phyloP scores from a whole-genome alignment of 768 basidiomycete species.

The Mycena galericulata region DNA sequence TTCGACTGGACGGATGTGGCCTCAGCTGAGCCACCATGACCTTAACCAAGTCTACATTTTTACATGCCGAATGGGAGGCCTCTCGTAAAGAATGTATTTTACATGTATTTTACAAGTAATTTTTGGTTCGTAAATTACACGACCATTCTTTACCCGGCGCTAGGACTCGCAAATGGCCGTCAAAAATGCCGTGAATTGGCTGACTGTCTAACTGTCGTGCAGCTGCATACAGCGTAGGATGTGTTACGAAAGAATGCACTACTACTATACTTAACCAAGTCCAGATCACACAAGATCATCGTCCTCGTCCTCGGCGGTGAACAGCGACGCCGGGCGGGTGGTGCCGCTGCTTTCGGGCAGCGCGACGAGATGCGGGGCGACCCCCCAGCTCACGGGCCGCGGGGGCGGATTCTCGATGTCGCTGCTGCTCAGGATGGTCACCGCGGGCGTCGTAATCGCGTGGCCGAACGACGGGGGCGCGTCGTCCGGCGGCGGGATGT shows the following conservation, averaged over 20 bases:
- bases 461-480: conserved; percentile 28
- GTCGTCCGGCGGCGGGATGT: conserved; percentile 19
- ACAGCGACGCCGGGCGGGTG: not conserved
- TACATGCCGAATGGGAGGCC: too few species aligned
- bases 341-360: conserved; percentile 1
- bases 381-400: conserved; percentile 17
- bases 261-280: not conserved
- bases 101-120: too few species aligned
- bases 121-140: too few species aligned
- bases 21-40: too few species aligned
- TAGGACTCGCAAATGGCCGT: too few species aligned
- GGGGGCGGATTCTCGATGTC: conserved; percentile 3
- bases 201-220: not conserved
- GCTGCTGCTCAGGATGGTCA: conserved; percentile 15
- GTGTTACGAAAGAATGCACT: too few species aligned
- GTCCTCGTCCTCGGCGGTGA: not conserved
- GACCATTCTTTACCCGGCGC: too few species aligned
- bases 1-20: too few species aligned
- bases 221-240: not conserved
- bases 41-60: too few species aligned
- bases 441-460: conserved; percentile 20
- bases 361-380: not conserved
- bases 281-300: not conserved
- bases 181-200: not conserved
- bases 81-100: too few species aligned